These are phyloP conservation scores for Aspergillus steynii DNA, from an alignment of 495 filamentous ascomycete genomes.

Conservation along the genomic window DNA sequence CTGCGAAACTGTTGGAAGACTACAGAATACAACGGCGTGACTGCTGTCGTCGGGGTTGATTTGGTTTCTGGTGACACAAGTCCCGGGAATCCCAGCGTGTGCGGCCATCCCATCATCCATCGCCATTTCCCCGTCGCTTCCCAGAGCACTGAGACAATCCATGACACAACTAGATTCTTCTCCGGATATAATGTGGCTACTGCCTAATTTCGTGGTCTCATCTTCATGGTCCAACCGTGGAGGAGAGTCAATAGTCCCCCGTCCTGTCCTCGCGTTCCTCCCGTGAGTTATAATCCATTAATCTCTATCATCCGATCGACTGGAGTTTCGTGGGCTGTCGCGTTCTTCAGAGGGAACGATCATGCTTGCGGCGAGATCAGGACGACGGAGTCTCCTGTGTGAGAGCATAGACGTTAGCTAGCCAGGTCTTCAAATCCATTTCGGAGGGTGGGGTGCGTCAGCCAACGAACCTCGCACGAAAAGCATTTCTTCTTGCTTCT, in stretches of 20 bases:
- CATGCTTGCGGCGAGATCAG: constrained; percentile 81
- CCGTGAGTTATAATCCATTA: not conserved
- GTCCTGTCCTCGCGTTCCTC: not conserved
- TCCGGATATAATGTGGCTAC: not conserved
- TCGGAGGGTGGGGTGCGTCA: not conserved
- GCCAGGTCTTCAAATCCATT: not conserved
- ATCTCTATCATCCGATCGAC: not conserved
- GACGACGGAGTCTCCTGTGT: constrained; percentile 88
- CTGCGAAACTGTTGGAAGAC: not conserved
- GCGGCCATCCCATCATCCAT: not conserved
- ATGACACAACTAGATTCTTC: constrained; percentile 1
- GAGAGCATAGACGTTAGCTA: constrained; percentile 11
- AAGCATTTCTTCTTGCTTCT: constrained; percentile 98
- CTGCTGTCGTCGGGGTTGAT: not conserved
- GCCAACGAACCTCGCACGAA: constrained; percentile 83
- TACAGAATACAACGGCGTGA: not conserved
- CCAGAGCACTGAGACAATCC: not conserved
- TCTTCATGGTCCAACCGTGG: constrained; percentile 5
- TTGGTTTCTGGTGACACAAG: not conserved
- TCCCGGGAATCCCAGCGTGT: not conserved
- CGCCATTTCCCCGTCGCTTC: not conserved
- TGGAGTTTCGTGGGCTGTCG: not conserved
- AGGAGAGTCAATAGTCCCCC: constrained; percentile 14
- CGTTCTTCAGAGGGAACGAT: constrained; percentile 13
- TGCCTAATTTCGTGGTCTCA: constrained; percentile 3